phyloP scores from a whole-genome alignment of 2,329 filamentous ascomycete species.

The Pseudogymnoascus verrucosus region DNA sequence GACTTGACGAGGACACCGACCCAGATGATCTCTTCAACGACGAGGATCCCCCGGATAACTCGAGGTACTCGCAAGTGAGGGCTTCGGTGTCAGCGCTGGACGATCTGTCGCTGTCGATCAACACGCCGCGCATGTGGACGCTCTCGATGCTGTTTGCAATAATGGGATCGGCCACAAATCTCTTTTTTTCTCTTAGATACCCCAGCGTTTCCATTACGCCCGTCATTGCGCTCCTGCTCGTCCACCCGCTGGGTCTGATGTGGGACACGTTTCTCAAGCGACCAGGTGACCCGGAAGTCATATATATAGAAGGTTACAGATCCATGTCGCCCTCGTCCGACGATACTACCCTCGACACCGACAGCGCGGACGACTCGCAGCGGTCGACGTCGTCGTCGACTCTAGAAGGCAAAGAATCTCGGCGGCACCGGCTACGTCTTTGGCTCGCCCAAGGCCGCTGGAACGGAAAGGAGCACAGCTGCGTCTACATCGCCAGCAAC shows the following conservation, averaged over 20 bases:
- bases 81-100: constrained; percentile 72
- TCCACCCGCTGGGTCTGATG: constrained; percentile 71
- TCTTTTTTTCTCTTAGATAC: constrained; percentile 86
- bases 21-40: constrained; percentile 34
- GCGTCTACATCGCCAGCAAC: constrained; percentile 83
- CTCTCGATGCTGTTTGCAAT: constrained; percentile 74
- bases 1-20: constrained; percentile 23
- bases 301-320: constrained; percentile 45
- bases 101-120: constrained; percentile 70
- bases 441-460: constrained; percentile 75
- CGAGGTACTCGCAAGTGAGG: constrained; percentile 69
- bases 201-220: constrained; percentile 84
- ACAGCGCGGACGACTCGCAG: constrained; percentile 14
- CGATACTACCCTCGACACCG: constrained; percentile 24
- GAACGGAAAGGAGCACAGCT: constrained; percentile 86
- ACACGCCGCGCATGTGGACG: constrained; percentile 81
- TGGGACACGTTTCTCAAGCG: constrained; percentile 69
- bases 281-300: constrained; percentile 43
- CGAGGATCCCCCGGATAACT: constrained; percentile 56
- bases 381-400: constrained; percentile 16
- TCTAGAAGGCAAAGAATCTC: background rate
- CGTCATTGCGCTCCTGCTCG: constrained; percentile 77
- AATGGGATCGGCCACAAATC: constrained; percentile 72
- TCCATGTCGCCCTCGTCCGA: constrained; percentile 31
- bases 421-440: constrained; percentile 43